phyloP scores from a whole-genome alignment of 768 basidiomycete species.

The Suillus plorans region DNA sequence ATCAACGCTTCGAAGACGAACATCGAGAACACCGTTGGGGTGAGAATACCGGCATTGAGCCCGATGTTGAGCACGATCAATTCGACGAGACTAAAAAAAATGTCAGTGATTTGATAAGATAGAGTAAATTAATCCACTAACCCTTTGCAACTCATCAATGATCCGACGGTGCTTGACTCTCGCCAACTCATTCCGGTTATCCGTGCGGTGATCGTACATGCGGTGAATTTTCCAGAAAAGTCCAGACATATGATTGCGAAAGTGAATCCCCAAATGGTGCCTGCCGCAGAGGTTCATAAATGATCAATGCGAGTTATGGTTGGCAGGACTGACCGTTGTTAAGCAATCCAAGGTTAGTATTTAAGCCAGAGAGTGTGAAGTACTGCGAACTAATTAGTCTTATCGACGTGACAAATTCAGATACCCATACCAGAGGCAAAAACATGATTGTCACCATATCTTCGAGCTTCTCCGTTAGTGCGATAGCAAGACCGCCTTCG shows the following conservation, averaged over 20 bases:
- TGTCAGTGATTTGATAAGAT: slow-evolving; percentile 4
- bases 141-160: slow-evolving; percentile 97
- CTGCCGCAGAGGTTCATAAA: slow-evolving; percentile 30
- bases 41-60: slow-evolving; percentile 73
- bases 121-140: slow-evolving; percentile 37
- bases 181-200: slow-evolving; percentile 75
- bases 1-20: slow-evolving; percentile 85
- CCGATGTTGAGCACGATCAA: slow-evolving; percentile 97
- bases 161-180: slow-evolving; percentile 83
- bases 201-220: slow-evolving; percentile 70
- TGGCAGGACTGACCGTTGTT: slow-evolving; percentile 53
- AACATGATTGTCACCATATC: slow-evolving; percentile 92
- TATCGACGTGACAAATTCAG: neutral
- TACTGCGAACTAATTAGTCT: slow-evolving; percentile 50
- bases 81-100: slow-evolving; percentile 67
- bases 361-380: slow-evolving; percentile 92
- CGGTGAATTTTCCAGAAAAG: slow-evolving; percentile 87
- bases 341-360: slow-evolving; percentile 83
- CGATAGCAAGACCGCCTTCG: slow-evolving; percentile 81
- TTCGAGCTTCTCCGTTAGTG: slow-evolving; percentile 90
- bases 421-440: slow-evolving; percentile 69
- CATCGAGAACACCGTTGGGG: slow-evolving; percentile 86
- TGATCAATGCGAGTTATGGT: neutral
- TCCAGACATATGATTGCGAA: slow-evolving; percentile 76
- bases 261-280: slow-evolving; percentile 85